Conservation (phyloP, 768 basidiomycete genomes). For the Suillus lakei region DNA sequence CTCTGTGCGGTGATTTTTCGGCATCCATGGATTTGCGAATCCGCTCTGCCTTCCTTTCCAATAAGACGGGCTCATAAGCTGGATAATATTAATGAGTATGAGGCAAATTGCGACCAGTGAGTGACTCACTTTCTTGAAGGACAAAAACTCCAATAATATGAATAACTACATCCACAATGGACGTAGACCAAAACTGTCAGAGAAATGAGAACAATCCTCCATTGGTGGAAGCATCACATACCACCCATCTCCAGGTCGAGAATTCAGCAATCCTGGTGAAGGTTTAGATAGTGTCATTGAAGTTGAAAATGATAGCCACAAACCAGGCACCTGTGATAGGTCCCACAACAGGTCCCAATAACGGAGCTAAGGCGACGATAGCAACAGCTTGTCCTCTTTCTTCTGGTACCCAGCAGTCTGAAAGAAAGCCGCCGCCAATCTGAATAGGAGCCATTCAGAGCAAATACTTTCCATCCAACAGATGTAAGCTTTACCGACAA, state of each 20-base stretch:
- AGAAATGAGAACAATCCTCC: neutral
- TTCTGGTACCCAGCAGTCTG: slow-evolving; percentile 64
- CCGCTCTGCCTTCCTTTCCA: slow-evolving; percentile 56
- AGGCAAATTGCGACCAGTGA: slow-evolving; percentile 18
- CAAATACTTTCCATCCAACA: too few species aligned
- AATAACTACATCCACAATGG: slow-evolving; percentile 56
- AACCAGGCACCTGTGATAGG: slow-evolving; percentile 67
- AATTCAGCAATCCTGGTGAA: slow-evolving; percentile 54
- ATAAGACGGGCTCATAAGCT: slow-evolving; percentile 36
- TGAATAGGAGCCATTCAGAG: slow-evolving; percentile 11
- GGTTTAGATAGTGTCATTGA: neutral
- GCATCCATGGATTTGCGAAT: slow-evolving; percentile 50
- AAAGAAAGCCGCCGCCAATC: slow-evolving; percentile 71
- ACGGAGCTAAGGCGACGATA: slow-evolving; percentile 65
- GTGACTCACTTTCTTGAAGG: slow-evolving; percentile 63
- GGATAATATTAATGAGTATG: neutral
- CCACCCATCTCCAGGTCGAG: slow-evolving; percentile 77
- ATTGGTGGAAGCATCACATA: slow-evolving; percentile 31
- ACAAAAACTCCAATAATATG: slow-evolving; percentile 61
- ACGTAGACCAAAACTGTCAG: slow-evolving; percentile 67
- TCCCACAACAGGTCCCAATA: slow-evolving; percentile 70
- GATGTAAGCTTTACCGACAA: slow-evolving; percentile 41
- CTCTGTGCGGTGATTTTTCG: slow-evolving; percentile 45
- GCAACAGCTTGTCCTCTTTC: slow-evolving; percentile 68
- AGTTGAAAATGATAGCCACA: slow-evolving; percentile 11